These are phyloP conservation scores for Fusarium pseudoanthophilum DNA, from an alignment of 2,329 filamentous ascomycete genomes.

Conservation along the genomic window DNA sequence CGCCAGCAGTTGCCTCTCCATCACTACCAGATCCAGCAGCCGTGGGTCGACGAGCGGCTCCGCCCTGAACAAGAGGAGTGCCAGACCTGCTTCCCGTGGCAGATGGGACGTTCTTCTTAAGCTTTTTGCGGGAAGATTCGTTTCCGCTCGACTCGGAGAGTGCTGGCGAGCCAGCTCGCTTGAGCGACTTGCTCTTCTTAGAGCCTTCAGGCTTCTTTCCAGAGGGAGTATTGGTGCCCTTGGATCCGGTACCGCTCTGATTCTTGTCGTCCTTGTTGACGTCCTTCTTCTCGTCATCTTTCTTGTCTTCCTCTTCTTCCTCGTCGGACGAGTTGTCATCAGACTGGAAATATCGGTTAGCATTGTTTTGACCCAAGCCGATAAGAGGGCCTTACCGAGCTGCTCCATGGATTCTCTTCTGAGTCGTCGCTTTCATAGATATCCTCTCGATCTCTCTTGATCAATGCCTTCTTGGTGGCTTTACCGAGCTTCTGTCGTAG, in stretches of 20 bases:
- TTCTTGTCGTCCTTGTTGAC: conserved; percentile 63
- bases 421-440: conserved; percentile 81
- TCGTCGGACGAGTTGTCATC: conserved; percentile 58
- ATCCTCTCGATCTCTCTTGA: conserved; percentile 85
- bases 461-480: conserved; percentile 80
- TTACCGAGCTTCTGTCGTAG: conserved; percentile 78
- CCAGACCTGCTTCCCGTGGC: conserved; percentile 64
- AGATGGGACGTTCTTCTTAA: conserved; percentile 69
- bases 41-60: conserved; percentile 53
- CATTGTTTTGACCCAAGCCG: neutral
- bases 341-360: conserved; percentile 52
- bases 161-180: conserved; percentile 87
- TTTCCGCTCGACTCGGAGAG: conserved; percentile 92
- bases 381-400: conserved; percentile 46
- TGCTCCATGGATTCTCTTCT: conserved; percentile 56
- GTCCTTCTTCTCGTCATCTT: conserved; percentile 58
- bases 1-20: conserved; percentile 75
- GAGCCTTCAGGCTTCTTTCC: conserved; percentile 56
- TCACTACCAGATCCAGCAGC: conserved; percentile 74
- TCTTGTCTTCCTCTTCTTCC: conserved; percentile 51
- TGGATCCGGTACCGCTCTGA: conserved; percentile 67
- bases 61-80: conserved; percentile 61
- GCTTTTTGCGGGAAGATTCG: conserved; percentile 83
- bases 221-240: conserved; percentile 71
- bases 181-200: conserved; percentile 73